phyloP scores from a whole-genome alignment of 805 yeast species.

The Scheffersomyces stipitis region DNA sequence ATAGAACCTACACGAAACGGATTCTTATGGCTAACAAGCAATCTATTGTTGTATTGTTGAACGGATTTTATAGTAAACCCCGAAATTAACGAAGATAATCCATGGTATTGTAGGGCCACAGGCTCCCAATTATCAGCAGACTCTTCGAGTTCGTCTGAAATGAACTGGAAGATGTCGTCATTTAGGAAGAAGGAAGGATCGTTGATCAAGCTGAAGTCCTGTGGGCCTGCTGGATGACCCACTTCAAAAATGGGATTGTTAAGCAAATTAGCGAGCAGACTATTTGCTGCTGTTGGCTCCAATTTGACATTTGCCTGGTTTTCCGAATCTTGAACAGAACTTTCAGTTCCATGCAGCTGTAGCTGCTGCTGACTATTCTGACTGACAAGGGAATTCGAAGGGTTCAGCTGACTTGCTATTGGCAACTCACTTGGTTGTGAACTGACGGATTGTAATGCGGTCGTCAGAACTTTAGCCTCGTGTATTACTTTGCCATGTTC shows the following conservation, averaged over 20 bases:
- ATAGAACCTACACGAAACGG: slow-evolving; percentile 28
- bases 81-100: slow-evolving; percentile 17
- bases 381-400: too few species aligned
- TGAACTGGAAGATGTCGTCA: slow-evolving; percentile 17
- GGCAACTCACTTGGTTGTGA: neutral
- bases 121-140: slow-evolving; percentile 13
- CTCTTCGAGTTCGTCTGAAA: slow-evolving; percentile 13
- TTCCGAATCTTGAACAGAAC: neutral
- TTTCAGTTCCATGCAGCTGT: neutral
- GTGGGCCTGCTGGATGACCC: neutral
- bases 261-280: neutral
- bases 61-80: slow-evolving; percentile 19
- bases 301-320: neutral
- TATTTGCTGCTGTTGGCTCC: neutral
- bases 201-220: slow-evolving; percentile 6
- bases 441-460: neutral
- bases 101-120: slow-evolving; percentile 20
- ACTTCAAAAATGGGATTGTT: slow-evolving; percentile 4
- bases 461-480: neutral
- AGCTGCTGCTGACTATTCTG: neutral
- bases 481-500: slow-evolving; percentile 5
- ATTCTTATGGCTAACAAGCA: slow-evolving; percentile 7
- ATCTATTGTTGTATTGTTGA: slow-evolving; percentile 13
- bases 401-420: neutral
- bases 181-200: slow-evolving; percentile 15